These are phyloP conservation scores for Saturnispora galanensis DNA, from an alignment of 805 yeast genomes.

Conservation along the genomic window DNA sequence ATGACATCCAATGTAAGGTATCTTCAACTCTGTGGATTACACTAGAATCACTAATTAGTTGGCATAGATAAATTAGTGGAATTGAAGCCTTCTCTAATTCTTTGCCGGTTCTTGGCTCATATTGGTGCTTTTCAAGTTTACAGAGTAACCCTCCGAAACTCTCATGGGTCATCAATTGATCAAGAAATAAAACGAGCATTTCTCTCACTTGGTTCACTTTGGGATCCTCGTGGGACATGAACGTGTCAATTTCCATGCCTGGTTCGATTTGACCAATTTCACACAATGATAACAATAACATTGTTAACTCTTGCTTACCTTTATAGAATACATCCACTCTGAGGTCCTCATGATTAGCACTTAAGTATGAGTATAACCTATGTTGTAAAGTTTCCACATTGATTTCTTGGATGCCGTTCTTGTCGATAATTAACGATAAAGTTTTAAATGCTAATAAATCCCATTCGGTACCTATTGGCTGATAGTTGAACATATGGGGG, in stretches of 20 bases:
- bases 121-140: slow-evolving; percentile 4
- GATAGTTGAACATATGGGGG: slow-evolving; percentile 1
- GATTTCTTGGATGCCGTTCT: not conserved
- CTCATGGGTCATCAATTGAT: slow-evolving; percentile 4
- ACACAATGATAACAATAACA: slow-evolving; percentile 5
- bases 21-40: not conserved
- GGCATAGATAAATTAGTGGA: slow-evolving; percentile 3
- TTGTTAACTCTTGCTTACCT: slow-evolving; percentile 5
- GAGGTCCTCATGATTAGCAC: slow-evolving; percentile 2
- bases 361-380: not conserved
- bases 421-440: slow-evolving; percentile 1
- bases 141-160: slow-evolving; percentile 7
- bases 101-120: not conserved
- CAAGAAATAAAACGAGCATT: not conserved
- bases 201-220: not conserved
- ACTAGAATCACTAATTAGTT: not conserved
- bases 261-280: not conserved
- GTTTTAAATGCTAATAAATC: slow-evolving; percentile 1
- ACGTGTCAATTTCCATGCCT: not conserved
- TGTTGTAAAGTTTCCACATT: not conserved
- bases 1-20: slow-evolving; percentile 4
- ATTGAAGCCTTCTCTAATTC: not conserved
- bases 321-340: slow-evolving; percentile 1
- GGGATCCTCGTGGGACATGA: not conserved
- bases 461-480: not conserved